Conservation (phyloP, 176 grass and related monocot genomes). For the Musa schizocarpa region DNA sequence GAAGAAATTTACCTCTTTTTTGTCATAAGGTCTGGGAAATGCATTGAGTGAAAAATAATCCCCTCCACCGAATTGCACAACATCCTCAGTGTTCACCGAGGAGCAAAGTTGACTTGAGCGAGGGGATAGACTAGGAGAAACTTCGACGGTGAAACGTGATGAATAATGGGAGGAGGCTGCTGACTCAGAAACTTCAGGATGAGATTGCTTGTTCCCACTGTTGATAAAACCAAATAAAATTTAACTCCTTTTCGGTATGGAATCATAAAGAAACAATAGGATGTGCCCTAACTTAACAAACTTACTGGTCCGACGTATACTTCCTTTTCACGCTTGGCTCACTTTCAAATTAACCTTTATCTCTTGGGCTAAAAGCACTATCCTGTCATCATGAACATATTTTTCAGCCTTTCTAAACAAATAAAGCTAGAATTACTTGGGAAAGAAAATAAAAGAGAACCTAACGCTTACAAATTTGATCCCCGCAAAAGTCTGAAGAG, state of each 20-base stretch:
- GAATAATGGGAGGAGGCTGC: conserved; percentile 32
- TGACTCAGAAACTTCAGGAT: conserved; percentile 33
- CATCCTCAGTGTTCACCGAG: conserved; percentile 13
- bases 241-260: neutral
- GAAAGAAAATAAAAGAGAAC: neutral
- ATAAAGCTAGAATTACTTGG: neutral
- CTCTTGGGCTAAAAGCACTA: conserved; percentile 26
- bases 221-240: neutral
- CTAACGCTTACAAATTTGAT: conserved; percentile 38
- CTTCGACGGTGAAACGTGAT: conserved; percentile 36
- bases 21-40: conserved; percentile 37
- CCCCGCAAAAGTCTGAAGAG: conserved; percentile 41
- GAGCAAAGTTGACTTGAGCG: conserved; percentile 21
- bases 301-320: conserved; percentile 3
- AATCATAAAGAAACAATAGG: neutral
- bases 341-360: conserved; percentile 47
- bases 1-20: conserved; percentile 28
- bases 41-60: conserved; percentile 25
- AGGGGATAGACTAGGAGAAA: conserved; percentile 22
- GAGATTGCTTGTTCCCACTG: conserved; percentile 19
- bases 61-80: conserved; percentile 21
- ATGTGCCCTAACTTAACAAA: neutral
- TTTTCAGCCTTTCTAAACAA: neutral
- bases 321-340: conserved; percentile 46
- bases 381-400: conserved; percentile 30